Evolutionary conservation across 345 rosid genomes (phyloP), one percentile per base, ranked within the genome.

Genomic region (Ceriops zippeliana): DNA sequence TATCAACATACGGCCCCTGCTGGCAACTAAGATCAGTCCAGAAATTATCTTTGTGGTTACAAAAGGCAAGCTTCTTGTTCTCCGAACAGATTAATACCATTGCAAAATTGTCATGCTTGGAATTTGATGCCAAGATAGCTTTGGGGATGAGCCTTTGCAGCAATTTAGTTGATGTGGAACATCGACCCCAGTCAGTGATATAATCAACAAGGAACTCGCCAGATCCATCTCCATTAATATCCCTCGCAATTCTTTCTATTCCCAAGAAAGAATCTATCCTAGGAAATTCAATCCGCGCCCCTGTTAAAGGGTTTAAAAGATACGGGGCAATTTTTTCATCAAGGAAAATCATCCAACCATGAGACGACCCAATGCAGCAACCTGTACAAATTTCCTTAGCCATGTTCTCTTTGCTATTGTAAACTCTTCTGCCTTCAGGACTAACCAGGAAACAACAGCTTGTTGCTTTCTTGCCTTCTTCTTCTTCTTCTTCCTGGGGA

Each of bases 341-440:
- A 19, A 62, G 47, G 47, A 62, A 19, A 16, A 62, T 9, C 8
- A 62, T 17, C 66, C 66, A 62, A 0, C 66, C 66, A 21, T 62
- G 66, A 15, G 66, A 62, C 9, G 66, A 62, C 0, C 66, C 66
- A 38, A 38, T 22, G 32, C 66, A 62, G 9, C 31, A 42, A 42
- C 47, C 15, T 2, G 17, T 42, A 10, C 47, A 42, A 11, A 42
- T 42, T 42, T 42, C 47, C 13, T 42, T 13, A 11, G 47, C 5
- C 47, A 42, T 42, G 16, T 42, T 42, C 17, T 42, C 16, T 42
- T 42, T 13, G 16, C 16, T 11, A 4, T 42, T 42, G 47, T 42
- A 42, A 42, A 13, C 17, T 42, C 15, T 2, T 42, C 16, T 42
- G 17, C 47, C 47, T 2, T 42, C 47, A 2, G 47, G 47, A 13